Evolutionary conservation across 228 moss, liverwort and hornwort species (phyloP), one percentile per base, ranked within the genome.

Genomic region (Sphagnum fallax): DNA sequence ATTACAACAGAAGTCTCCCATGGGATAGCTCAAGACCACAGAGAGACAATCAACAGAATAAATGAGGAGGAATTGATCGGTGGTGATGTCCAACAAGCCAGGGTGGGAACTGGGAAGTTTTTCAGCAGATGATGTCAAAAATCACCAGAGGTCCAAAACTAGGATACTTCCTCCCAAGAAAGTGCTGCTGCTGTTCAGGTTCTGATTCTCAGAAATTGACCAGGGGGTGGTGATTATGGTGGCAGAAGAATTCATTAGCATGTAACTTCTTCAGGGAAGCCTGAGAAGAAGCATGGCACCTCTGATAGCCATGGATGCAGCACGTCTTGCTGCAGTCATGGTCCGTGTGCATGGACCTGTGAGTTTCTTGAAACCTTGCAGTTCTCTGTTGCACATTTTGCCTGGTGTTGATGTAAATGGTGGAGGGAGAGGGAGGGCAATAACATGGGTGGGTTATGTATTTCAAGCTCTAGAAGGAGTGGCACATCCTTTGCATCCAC

Each of bases 341-440:
- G 95, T 95, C 74, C 95, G 92, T 70, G 95, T 83, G 73, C 95
- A 95, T 78, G 95, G 95, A 63, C 95, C 95, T 68, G 94, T 95
- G 84, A 95, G 94, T 81, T 48, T 12, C 48, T 65, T 49, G 32
- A 52, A 62, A 66, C 5, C 57, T 52, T 6, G 9, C 47, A 50
- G 70, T 52, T 47, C 50, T 67, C 47, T 49, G 18, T 50, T 18
- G 7, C 8, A 7, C 59, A 66, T 16, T 6, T 10, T 63, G 52
- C 66, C 6, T 66, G 65, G n/a, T 3, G 11, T 15, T 60, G 59
- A 11, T 60, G 3, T 60, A 15, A 11, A 60, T 11, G 15, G 59
- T 60, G 59, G 12, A 11, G 11, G 59, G 15, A 60, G 59, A 11
- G 59, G 11, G 11, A 11, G 59, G 59, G 15, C 59, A 11, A 60